Evolutionary conservation across 768 basidiomycete genomes (phyloP).

Genomic region (Phaeotremella skinneri): DNA sequence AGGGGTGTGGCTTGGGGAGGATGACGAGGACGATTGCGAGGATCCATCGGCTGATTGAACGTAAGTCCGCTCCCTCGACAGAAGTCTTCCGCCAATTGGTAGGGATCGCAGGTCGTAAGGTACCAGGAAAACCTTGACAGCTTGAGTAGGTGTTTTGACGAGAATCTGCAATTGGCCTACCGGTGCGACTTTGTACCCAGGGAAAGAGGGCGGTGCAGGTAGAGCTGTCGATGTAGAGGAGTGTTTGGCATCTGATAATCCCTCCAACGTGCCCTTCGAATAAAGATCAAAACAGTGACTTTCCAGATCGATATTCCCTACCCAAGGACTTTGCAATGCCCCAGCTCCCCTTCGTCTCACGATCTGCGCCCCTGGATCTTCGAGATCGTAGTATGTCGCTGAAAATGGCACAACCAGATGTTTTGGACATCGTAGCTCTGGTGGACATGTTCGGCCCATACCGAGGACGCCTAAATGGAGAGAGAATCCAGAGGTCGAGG

Average conservation of each 20-base stretch:
- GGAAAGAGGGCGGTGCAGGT: constrained; percentile 30
- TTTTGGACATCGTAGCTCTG: constrained; percentile 32
- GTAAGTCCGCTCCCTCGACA: constrained; percentile 44
- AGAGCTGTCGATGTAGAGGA: neutral
- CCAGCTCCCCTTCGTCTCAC: constrained; percentile 4
- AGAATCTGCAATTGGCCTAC: constrained; percentile 47
- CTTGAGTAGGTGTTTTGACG: constrained; percentile 32
- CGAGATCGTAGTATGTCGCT: constrained; percentile 46
- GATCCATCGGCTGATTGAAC: constrained; percentile 1
- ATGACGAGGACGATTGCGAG: neutral
- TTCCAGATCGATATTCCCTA: constrained; percentile 44
- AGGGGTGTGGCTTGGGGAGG: neutral
- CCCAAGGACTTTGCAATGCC: constrained; percentile 41
- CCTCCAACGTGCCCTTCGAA: neutral
- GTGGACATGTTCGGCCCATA: constrained; percentile 27
- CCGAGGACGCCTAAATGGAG: constrained; percentile 33
- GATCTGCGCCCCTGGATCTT: constrained; percentile 12
- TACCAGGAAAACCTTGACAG: constrained; percentile 47
- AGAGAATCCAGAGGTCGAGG: constrained; percentile 31
- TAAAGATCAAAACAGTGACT: constrained; percentile 28
- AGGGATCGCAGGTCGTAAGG: constrained; percentile 44
- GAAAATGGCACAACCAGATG: constrained; percentile 38
- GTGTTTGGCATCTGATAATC: neutral
- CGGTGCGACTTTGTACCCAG: constrained; percentile 42
- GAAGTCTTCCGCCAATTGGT: constrained; percentile 36